These are phyloP conservation scores for Colletotrichum sidae DNA, from an alignment of 2,329 filamentous ascomycete genomes.

Conservation along the genomic window DNA sequence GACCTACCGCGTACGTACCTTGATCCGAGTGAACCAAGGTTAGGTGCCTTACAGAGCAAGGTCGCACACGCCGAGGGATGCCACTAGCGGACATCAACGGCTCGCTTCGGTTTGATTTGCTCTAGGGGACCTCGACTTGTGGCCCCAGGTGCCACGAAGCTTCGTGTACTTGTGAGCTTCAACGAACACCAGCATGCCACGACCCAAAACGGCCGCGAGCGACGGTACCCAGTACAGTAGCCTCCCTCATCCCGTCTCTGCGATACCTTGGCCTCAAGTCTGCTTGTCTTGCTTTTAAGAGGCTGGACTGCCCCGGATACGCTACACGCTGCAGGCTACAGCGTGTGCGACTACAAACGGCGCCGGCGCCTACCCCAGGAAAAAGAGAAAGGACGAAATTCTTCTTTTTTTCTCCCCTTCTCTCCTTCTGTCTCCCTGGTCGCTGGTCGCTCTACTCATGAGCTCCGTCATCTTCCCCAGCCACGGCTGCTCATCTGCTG, in stretches of 20 bases:
- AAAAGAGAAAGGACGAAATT: conserved; percentile 2
- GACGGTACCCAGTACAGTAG: conserved; percentile 22
- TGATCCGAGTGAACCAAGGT: too few relatives aligned
- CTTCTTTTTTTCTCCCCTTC: conserved; percentile 2
- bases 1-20: conserved; percentile 6
- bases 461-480: too few relatives aligned
- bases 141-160: conserved; percentile 9
- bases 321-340: background rate
- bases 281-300: conserved; percentile 26
- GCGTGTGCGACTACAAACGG: conserved; percentile 27
- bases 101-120: conserved; percentile 34
- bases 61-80: conserved; percentile 15
- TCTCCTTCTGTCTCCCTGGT: background rate
- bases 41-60: conserved; percentile 8
- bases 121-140: conserved; percentile 14
- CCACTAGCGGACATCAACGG: conserved; percentile 32
- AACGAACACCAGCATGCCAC: background rate
- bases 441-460: background rate
- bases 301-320: conserved; percentile 21
- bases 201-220: background rate
- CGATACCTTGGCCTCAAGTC: conserved; percentile 14
- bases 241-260: conserved; percentile 16
- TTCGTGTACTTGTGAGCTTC: conserved; percentile 13
- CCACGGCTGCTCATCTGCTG: too few relatives aligned
- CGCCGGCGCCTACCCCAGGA: conserved; percentile 26